A percentile compares a stretch with the other conserved stretches of the same genome.
These are phyloP conservation scores for Leccinum truebloodii DNA, from an alignment of 768 basidiomycete genomes.

Conservation along the genomic window DNA sequence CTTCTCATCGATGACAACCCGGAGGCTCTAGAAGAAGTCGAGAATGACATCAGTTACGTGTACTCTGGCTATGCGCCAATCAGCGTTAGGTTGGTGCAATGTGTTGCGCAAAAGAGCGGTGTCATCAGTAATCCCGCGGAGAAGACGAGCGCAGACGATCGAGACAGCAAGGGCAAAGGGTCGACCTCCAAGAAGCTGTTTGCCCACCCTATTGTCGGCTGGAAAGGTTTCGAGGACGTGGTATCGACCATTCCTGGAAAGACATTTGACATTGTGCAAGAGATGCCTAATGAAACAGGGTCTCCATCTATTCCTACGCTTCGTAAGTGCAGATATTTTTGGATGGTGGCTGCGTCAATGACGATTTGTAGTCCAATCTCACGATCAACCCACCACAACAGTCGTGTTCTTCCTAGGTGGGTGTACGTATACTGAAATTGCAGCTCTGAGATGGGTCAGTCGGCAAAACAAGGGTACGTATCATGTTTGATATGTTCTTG, in stretches of 20 bases:
- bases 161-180: conserved; percentile 41
- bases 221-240: conserved; percentile 96
- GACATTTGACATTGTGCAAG: conserved; percentile 76
- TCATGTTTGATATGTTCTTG: neutral
- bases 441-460: conserved; percentile 90
- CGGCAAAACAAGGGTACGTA: conserved; percentile 75
- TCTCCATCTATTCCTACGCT: conserved; percentile 32
- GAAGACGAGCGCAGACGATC: conserved; percentile 45
- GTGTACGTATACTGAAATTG: conserved; percentile 96
- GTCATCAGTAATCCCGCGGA: conserved; percentile 79
- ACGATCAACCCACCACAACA: conserved; percentile 74
- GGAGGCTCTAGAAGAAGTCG: conserved; percentile 76
- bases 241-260: conserved; percentile 80
- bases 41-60: conserved; percentile 94
- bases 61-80: conserved; percentile 98
- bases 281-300: conserved; percentile 33
- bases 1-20: conserved; percentile 89
- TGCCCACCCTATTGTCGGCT: conserved; percentile 91
- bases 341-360: neutral
- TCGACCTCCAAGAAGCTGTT: conserved; percentile 53
- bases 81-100: conserved; percentile 88
- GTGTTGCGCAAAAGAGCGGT: conserved; percentile 87
- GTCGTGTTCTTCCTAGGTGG: conserved; percentile 97
- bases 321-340: conserved; percentile 32
- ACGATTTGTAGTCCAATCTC: conserved; percentile 41